Percentiles rank a stretch among this genome's conserved stretches.
These are phyloP conservation scores for Diaporthe ilicicola DNA, from an alignment of 2,329 filamentous ascomycete genomes.

Conservation along the genomic window DNA sequence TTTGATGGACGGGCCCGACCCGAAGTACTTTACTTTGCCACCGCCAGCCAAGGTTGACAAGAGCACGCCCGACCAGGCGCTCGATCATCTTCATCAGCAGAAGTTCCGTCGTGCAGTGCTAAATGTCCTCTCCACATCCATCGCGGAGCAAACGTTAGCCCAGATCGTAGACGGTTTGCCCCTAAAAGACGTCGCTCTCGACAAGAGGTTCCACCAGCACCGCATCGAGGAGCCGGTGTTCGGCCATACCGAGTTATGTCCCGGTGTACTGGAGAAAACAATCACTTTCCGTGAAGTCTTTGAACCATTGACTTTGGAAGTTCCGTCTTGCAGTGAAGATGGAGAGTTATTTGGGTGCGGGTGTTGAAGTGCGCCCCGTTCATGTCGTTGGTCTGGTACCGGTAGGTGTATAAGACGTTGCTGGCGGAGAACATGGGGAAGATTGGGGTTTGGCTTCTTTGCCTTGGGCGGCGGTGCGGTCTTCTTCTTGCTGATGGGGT, in stretches of 20 bases:
- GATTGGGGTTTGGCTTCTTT: constrained; percentile 44
- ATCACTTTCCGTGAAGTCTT: neutral
- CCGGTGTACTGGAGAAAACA: neutral
- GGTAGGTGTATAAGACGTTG: constrained; percentile 86
- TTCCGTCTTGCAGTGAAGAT: too few relatives aligned
- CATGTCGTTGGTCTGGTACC: constrained; percentile 75
- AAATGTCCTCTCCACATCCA: neutral
- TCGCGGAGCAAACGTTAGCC: constrained; percentile 6
- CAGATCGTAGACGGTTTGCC: constrained; percentile 18
- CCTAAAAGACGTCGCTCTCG: neutral
- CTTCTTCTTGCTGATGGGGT: neutral
- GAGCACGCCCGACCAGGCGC: neutral
- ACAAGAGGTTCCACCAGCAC: too few relatives aligned
- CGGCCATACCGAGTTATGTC: neutral
- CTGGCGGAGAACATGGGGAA: constrained; percentile 85
- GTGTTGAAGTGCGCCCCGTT: constrained; percentile 76
- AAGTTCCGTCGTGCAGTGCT: neutral
- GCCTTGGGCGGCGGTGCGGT: neutral
- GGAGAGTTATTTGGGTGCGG: too few relatives aligned
- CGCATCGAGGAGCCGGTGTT: neutral
- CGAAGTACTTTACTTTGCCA: neutral
- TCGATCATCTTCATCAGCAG: neutral
- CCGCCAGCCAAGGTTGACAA: neutral
- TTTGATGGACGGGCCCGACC: neutral
- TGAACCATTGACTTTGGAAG: too few relatives aligned